Percentiles rank a stretch among this genome's conserved stretches.
Conservation (phyloP, 805 yeast species). For the Metschnikowia similis region DNA sequence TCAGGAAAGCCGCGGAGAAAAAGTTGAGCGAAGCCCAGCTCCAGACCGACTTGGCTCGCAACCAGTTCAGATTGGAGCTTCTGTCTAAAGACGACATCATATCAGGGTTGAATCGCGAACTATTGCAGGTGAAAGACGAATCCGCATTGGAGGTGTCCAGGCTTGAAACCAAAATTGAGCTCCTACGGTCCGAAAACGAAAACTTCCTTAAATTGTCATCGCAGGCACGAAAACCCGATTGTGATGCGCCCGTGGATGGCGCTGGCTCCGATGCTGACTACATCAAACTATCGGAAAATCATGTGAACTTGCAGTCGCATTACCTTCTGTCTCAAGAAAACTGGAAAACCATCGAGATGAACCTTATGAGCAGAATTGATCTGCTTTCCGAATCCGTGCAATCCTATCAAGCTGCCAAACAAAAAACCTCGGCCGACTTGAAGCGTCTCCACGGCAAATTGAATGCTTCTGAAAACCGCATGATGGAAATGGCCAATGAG, state of each 20-base stretch:
- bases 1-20: constrained; percentile 17
- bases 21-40: constrained; percentile 29
- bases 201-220: constrained; percentile 9
- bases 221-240: background rate
- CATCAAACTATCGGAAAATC: constrained; percentile 42
- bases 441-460: constrained; percentile 19
- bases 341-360: constrained; percentile 78
- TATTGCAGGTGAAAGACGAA: constrained; percentile 30
- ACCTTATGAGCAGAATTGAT: constrained; percentile 48
- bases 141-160: constrained; percentile 46
- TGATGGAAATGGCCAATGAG: constrained; percentile 19
- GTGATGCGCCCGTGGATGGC: constrained; percentile 12
- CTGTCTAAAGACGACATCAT: constrained; percentile 31
- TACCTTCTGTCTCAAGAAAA: constrained; percentile 72
- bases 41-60: constrained; percentile 27
- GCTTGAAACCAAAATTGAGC: constrained; percentile 69
- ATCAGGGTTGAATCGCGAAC: constrained; percentile 27
- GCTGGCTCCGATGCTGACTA: constrained; percentile 33
- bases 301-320: constrained; percentile 61
- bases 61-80: constrained; percentile 27
- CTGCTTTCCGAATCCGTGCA: constrained; percentile 28
- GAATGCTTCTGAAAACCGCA: constrained; percentile 17
- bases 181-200: constrained; percentile 61
- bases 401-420: constrained; percentile 20
- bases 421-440: constrained; percentile 33